phyloP scores from a whole-genome alignment of 306 rosid species.

The Cyclanthera cordifolia region DNA sequence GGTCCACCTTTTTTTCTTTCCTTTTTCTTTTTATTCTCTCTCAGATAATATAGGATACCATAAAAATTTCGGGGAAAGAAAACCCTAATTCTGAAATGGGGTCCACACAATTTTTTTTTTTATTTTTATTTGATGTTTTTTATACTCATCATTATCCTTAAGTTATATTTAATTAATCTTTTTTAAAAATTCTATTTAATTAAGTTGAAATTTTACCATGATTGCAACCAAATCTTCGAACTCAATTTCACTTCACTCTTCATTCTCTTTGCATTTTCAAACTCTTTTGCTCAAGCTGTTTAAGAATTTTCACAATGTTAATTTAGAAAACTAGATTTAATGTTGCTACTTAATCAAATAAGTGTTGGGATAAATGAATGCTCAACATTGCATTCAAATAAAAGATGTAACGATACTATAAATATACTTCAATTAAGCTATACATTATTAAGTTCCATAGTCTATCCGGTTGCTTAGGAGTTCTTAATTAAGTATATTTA shows the following conservation, averaged over 20 bases:
- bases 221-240: slow-evolving; percentile 11
- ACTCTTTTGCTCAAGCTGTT: neutral
- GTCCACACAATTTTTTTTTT: neutral
- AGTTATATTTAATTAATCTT: neutral
- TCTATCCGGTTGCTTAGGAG: no score
- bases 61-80: neutral
- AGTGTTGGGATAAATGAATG: neutral
- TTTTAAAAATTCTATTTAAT: neutral
- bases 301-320: neutral
- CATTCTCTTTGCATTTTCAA: neutral
- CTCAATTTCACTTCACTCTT: neutral
- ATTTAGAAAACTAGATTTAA: neutral
- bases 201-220: neutral
- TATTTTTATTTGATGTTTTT: neutral
- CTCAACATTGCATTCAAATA: neutral
- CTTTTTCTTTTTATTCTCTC: neutral
- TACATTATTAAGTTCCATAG: no score
- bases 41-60: neutral
- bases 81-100: slow-evolving; percentile 1
- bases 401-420: no score
- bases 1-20: neutral
- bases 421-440: no score
- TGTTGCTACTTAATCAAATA: neutral
- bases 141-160: neutral
- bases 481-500: no score